Percentiles rank a stretch among this genome's conserved stretches.
These are phyloP conservation scores for Trichoderma afroharzianum DNA, from an alignment of 2,329 filamentous ascomycete genomes.

Conservation along the genomic window DNA sequence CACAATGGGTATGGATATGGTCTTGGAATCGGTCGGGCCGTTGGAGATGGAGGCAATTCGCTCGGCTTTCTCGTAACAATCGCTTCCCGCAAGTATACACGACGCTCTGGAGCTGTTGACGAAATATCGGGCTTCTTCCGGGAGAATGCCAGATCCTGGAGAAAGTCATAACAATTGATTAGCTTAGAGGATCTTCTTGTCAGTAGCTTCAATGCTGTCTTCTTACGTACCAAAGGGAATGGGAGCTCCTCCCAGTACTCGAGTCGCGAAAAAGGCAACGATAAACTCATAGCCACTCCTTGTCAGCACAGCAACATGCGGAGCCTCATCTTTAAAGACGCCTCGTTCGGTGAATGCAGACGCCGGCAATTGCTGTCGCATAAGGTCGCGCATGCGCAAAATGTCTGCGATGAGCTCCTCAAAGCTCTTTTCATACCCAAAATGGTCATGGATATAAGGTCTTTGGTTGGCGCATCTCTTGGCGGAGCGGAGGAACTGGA, in stretches of 20 bases:
- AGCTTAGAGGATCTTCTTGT: neutral
- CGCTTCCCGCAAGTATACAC: slow-evolving; percentile 15
- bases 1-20: slow-evolving; percentile 5
- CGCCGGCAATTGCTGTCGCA: slow-evolving; percentile 12
- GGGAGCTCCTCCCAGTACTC: slow-evolving; percentile 22
- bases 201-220: neutral
- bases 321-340: slow-evolving; percentile 4
- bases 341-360: slow-evolving; percentile 8
- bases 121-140: slow-evolving; percentile 20
- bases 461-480: slow-evolving; percentile 7
- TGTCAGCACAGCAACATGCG: slow-evolving; percentile 20
- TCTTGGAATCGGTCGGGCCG: slow-evolving; percentile 20
- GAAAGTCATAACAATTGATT: neutral
- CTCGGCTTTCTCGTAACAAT: neutral
- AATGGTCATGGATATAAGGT: slow-evolving; percentile 18
- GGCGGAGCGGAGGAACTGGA: slow-evolving; percentile 20
- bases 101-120: slow-evolving; percentile 12
- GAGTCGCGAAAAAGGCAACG: slow-evolving; percentile 24
- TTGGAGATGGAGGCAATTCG: neutral
- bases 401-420: slow-evolving; percentile 23
- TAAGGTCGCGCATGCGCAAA: slow-evolving; percentile 17
- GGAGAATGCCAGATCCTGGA: slow-evolving; percentile 18
- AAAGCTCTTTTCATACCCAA: slow-evolving; percentile 23
- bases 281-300: slow-evolving; percentile 25
- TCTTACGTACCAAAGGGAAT: slow-evolving; percentile 20